phyloP scores from a whole-genome alignment of 495 filamentous ascomycete genomes.

The Chaetomium tenue region DNA sequence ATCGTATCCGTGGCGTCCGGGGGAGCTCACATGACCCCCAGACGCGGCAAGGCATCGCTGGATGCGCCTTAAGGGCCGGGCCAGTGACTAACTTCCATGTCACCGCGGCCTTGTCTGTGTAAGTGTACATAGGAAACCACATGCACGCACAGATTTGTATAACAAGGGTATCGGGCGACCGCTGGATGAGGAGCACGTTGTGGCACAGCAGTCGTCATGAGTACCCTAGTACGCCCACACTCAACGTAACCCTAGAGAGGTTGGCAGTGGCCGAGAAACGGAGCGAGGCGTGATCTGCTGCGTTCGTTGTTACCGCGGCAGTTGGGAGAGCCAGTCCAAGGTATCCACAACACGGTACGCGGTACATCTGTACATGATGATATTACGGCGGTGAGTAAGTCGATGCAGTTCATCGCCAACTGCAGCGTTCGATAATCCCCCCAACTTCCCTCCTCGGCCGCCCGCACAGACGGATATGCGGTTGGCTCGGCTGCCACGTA shows the following conservation, averaged over 20 bases:
- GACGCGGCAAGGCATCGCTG: slow-evolving; percentile 6
- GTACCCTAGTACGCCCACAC: neutral
- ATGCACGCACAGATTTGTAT: neutral
- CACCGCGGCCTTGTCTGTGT: neutral
- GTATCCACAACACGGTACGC: too few species aligned
- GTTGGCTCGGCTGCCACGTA: slow-evolving; percentile 2
- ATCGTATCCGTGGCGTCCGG: neutral
- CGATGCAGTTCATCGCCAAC: neutral
- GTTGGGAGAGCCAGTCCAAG: neutral
- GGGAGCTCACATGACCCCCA: slow-evolving; percentile 23
- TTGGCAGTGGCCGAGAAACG: neutral
- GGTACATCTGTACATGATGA: neutral
- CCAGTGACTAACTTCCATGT: neutral
- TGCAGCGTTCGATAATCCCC: slow-evolving; percentile 2
- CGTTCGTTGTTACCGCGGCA: neutral
- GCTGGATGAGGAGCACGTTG: slow-evolving; percentile 7
- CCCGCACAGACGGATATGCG: slow-evolving; percentile 2
- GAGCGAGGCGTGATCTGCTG: neutral
- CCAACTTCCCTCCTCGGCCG: neutral
- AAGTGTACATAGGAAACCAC: neutral
- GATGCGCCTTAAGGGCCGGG: neutral
- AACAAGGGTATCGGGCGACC: neutral
- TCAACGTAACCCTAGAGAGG: neutral
- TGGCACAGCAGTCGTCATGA: neutral
- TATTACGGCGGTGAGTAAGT: neutral